phyloP scores from a whole-genome alignment of 768 basidiomycete genomes.

The Xerocomellus chrysenteron region DNA sequence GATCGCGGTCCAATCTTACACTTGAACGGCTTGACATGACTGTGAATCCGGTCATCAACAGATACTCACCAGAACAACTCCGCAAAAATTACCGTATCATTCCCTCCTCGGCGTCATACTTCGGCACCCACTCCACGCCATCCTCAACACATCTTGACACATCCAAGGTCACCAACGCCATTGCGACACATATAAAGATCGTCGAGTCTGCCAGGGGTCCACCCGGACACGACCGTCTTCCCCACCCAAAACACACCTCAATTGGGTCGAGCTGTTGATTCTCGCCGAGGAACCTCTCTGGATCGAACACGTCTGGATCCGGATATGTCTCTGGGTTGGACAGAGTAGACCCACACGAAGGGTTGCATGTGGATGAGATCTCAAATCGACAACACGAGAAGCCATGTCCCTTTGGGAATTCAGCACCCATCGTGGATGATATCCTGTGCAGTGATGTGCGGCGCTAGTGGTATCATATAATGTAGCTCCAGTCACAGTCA shows the following conservation, averaged over 20 bases:
- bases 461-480: neutral
- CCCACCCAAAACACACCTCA: slow-evolving; percentile 15
- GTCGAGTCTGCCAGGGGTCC: neutral
- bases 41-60: neutral
- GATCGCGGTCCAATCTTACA: slow-evolving; percentile 2
- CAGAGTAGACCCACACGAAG: slow-evolving; percentile 1
- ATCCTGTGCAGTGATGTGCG: slow-evolving; percentile 15
- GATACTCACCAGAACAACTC: too few species aligned
- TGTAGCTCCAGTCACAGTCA: neutral
- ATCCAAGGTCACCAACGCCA: slow-evolving; percentile 7
- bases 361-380: neutral
- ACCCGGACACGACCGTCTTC: slow-evolving; percentile 9
- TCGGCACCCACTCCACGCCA: neutral
- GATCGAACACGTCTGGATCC: slow-evolving; percentile 3
- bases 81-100: neutral
- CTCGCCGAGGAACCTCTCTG: slow-evolving; percentile 8
- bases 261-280: slow-evolving; percentile 4
- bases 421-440: slow-evolving; percentile 17
- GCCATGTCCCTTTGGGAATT: slow-evolving; percentile 18
- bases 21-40: slow-evolving; percentile 12
- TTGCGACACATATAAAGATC: slow-evolving; percentile 7
- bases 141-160: slow-evolving; percentile 3
- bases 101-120: neutral
- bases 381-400: neutral
- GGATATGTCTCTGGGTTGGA: slow-evolving; percentile 1